Conservation (phyloP, 2,329 filamentous ascomycete genomes). For the Cryphonectria naterciae region DNA sequence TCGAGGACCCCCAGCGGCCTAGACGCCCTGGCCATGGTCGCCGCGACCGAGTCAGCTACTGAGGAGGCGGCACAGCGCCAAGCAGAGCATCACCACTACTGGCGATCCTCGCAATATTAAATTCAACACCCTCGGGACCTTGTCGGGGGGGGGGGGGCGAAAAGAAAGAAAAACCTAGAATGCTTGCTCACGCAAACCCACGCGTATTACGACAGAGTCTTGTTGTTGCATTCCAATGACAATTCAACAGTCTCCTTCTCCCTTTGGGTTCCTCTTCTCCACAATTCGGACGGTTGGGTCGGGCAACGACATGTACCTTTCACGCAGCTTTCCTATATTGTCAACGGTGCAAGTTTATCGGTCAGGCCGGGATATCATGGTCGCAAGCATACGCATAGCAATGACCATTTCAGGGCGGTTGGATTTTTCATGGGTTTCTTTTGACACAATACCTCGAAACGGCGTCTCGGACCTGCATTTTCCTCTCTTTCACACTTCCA, state of each 20-base stretch:
- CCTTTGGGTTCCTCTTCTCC: slow-evolving; percentile 18
- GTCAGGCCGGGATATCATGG: slow-evolving; percentile 18
- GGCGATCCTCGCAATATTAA: slow-evolving; percentile 29
- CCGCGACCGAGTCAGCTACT: slow-evolving; percentile 40
- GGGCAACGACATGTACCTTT: slow-evolving; percentile 29
- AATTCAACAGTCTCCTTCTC: not conserved
- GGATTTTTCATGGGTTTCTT: not conserved
- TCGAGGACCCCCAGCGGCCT: slow-evolving; percentile 55
- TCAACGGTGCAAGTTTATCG: slow-evolving; percentile 15
- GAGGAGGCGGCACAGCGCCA: slow-evolving; percentile 41
- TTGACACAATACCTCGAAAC: not conserved
- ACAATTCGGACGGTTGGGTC: slow-evolving; percentile 21
- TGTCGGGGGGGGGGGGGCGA: not conserved
- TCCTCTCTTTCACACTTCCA: not conserved
- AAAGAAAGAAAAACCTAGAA: not conserved
- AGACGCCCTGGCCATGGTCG: slow-evolving; percentile 58
- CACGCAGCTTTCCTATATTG: slow-evolving; percentile 9
- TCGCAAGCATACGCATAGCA: slow-evolving; percentile 30
- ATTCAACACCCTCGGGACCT: not conserved
- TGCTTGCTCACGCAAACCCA: not conserved
- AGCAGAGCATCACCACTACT: slow-evolving; percentile 43
- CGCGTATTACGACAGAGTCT: not conserved
- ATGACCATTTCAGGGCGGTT: slow-evolving; percentile 12
- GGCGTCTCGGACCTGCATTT: slow-evolving; percentile 14
- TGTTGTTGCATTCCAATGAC: not conserved